Evolutionary conservation across 768 basidiomycete species (phyloP).

Genomic region (Suillus americanus): DNA sequence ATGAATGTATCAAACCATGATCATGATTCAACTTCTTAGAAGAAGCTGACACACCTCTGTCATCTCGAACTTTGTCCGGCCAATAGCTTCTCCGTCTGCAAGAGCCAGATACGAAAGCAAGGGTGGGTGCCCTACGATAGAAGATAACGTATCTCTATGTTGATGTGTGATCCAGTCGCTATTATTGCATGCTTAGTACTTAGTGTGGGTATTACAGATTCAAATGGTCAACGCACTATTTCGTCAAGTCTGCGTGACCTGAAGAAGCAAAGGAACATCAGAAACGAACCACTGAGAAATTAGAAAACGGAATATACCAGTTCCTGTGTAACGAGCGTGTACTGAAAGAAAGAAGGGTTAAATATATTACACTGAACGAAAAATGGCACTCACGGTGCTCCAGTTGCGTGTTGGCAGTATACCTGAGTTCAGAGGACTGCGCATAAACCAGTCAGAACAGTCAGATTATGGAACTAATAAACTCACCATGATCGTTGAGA

Average conservation of each 20-base stretch:
- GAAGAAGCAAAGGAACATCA: slow-evolving; percentile 12
- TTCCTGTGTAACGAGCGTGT: slow-evolving; percentile 94
- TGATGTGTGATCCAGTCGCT: slow-evolving; percentile 99
- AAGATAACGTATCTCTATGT: slow-evolving; percentile 91
- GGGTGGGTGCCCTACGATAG: slow-evolving; percentile 89
- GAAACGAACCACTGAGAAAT: slow-evolving; percentile 4
- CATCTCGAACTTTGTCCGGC: slow-evolving; percentile 90
- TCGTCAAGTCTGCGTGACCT: slow-evolving; percentile 96
- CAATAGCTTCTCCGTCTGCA: slow-evolving; percentile 93
- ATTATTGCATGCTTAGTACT: slow-evolving; percentile 31
- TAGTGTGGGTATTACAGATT: slow-evolving; percentile 14
- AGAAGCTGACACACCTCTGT: slow-evolving; percentile 64
- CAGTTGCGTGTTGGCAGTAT: slow-evolving; percentile 94
- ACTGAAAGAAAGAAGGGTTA: slow-evolving; percentile 47
- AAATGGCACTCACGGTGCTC: slow-evolving; percentile 76
- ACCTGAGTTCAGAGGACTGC: slow-evolving; percentile 88
- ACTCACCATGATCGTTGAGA: slow-evolving; percentile 25
- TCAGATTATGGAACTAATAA: neutral
- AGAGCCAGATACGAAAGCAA: slow-evolving; percentile 86
- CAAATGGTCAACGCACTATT: slow-evolving; percentile 68
- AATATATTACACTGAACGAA: slow-evolving; percentile 7
- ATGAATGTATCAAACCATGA: slow-evolving; percentile 1
- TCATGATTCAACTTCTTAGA: slow-evolving; percentile 25
- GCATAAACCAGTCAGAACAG: neutral
- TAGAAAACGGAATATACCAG: slow-evolving; percentile 53